These are phyloP conservation scores for Myxozyma sirexii DNA, from an alignment of 805 yeast species.

Conservation along the genomic window DNA sequence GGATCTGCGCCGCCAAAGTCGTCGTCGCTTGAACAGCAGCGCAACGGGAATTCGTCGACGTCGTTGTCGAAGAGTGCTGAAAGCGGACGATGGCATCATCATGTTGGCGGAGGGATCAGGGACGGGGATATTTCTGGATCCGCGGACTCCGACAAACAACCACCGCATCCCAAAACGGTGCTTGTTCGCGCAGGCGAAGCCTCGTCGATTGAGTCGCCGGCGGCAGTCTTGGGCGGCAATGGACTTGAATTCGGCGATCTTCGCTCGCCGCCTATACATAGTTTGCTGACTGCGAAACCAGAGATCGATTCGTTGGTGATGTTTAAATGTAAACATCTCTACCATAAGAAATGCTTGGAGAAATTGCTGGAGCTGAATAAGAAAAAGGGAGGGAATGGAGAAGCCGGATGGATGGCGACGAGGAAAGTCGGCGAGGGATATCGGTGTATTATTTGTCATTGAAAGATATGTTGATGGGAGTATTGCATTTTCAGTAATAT, in stretches of 20 bases:
- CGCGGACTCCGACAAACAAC: too few species aligned
- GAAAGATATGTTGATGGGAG: background rate
- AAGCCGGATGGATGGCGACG: slow-evolving; percentile 11
- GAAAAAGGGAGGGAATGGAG: slow-evolving; percentile 3
- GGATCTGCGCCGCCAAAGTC: too few species aligned
- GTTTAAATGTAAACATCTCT: slow-evolving; percentile 34
- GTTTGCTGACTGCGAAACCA: background rate
- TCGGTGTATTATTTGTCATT: slow-evolving; percentile 25
- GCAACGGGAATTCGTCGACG: slow-evolving; percentile 1
- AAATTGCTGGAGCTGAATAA: slow-evolving; percentile 19
- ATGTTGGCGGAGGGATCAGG: slow-evolving; percentile 3
- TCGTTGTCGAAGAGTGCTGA: slow-evolving; percentile 9
- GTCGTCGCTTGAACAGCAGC: too few species aligned
- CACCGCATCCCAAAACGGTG: too few species aligned
- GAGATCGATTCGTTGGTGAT: slow-evolving; percentile 34
- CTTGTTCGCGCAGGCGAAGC: slow-evolving; percentile 1
- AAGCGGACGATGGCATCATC: slow-evolving; percentile 10
- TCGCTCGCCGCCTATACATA: background rate
- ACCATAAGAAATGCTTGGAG: slow-evolving; percentile 33
- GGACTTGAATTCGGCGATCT: background rate
- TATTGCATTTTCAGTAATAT: background rate
- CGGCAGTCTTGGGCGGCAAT: slow-evolving; percentile 1
- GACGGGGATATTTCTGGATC: background rate
- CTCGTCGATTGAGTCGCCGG: slow-evolving; percentile 1
- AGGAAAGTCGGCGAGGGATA: slow-evolving; percentile 29